Evolutionary conservation across 2,329 filamentous ascomycete species (phyloP), one percentile per base, ranked within the genome.

Genomic region (Drechslera avenae): DNA sequence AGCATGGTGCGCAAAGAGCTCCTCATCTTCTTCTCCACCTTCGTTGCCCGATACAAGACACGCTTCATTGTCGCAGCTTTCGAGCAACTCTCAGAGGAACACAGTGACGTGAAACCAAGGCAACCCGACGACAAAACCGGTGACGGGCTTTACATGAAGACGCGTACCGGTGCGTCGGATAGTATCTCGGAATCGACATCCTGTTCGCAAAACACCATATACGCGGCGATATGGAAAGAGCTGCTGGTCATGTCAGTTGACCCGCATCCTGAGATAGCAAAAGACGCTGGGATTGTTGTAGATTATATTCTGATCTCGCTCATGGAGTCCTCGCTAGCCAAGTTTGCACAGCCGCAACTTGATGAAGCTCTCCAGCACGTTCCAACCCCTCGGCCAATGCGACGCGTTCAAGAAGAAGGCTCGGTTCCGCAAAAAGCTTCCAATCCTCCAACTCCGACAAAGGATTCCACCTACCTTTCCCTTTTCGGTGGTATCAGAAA

Each of bases 1-100:
- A 90, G 91, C 19, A 86, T 97, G 78, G 94, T 99, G 21, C 87
- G 94, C 39, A 95, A 92, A 69, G 94, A 99, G 74, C 81, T 97
- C 31, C 79, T 97, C 2, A 89, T 97, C 10, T 97, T 97, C 78
- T 86, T 97, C 61, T 97, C 94, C 0, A 88, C 89, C 21, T 97
- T 97, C 67, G 86, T 96, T 39, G 84, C 89, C 54, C 88, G 93
- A 33, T 97, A 97, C 69, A 88, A 96, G 75, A 91, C 86, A 71
- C 96, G 95, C 62, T 96, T 99, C 65, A 74, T 96, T 34, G 92
- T 97, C 23, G 88, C 90, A 1, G 92, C 93, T 4, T 97, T 88
- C 72, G 94, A 99, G 70, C 91, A 97, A 57, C 79, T 97, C 33
- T 78, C 87, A 18, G 91, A 96, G 67, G 93, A 97, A 71, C 87